phyloP scores from a whole-genome alignment of 176 grass and related monocot species.

The Bothriochloa decipiens region DNA sequence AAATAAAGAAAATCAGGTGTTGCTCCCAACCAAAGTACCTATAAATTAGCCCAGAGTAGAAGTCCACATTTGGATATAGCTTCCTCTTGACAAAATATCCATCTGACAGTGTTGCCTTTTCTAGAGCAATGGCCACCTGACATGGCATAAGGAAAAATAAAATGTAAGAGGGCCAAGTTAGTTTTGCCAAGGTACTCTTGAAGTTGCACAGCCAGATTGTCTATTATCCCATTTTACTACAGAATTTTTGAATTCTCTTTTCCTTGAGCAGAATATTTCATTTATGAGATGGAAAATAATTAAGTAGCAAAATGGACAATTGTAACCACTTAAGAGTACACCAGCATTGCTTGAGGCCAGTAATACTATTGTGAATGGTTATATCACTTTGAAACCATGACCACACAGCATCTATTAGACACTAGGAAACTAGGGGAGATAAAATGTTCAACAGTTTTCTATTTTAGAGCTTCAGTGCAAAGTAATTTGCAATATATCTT shows the following conservation, averaged over 20 bases:
- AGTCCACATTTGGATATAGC: slow-evolving; percentile 98
- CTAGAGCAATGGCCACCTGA: slow-evolving; percentile 90
- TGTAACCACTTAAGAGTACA: background rate
- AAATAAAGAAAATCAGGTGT: background rate
- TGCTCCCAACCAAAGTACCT: slow-evolving; percentile 53
- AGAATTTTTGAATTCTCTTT: background rate
- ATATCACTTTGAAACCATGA: background rate
- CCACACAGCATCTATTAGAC: background rate
- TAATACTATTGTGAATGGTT: background rate
- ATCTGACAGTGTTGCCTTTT: slow-evolving; percentile 96
- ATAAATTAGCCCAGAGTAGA: slow-evolving; percentile 97
- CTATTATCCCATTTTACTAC: background rate
- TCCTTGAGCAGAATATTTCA: background rate
- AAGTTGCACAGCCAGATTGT: background rate
- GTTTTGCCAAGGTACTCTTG: slow-evolving; percentile 7
- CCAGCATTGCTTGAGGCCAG: background rate
- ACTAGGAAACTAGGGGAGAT: background rate
- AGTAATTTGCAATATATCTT: slow-evolving; percentile 18
- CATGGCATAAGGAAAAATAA: slow-evolving; percentile 28
- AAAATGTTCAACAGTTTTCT: slow-evolving; percentile 1
- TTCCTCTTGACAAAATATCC: slow-evolving; percentile 97
- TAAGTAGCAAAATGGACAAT: background rate
- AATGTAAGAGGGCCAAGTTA: slow-evolving; percentile 3
- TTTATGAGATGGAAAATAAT: background rate
- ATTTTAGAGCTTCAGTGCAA: background rate